Evolutionary conservation across 1,139 yeast species (phyloP).

Genomic region (Candida labiduridarum): DNA sequence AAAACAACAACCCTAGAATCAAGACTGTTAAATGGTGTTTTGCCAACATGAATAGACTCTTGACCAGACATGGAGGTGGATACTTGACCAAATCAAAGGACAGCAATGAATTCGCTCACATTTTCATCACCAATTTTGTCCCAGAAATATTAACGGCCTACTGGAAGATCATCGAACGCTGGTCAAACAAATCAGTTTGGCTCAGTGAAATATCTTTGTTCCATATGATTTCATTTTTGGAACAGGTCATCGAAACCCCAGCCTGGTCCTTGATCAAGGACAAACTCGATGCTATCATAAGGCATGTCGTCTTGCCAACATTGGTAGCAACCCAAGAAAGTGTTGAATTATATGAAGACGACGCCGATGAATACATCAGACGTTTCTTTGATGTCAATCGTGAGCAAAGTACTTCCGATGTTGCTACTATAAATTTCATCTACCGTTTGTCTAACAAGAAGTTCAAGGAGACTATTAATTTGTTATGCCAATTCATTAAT

Average conservation of each 20-base stretch:
- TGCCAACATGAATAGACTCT: slow-evolving; percentile 64
- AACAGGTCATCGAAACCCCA: slow-evolving; percentile 58
- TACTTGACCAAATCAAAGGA: slow-evolving; percentile 39
- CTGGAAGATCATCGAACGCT: slow-evolving; percentile 59
- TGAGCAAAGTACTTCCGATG: slow-evolving; percentile 75
- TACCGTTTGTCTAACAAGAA: slow-evolving; percentile 51
- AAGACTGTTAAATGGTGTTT: slow-evolving; percentile 75
- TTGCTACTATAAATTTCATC: slow-evolving; percentile 79
- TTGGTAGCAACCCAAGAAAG: slow-evolving; percentile 57
- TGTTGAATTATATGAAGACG: slow-evolving; percentile 68
- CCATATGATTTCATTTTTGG: slow-evolving; percentile 65
- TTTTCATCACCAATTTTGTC: slow-evolving; percentile 53
- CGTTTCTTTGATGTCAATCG: slow-evolving; percentile 69
- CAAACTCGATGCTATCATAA: slow-evolving; percentile 59
- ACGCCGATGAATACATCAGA: slow-evolving; percentile 73
- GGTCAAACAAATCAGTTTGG: slow-evolving; percentile 63
- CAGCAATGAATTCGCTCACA: slow-evolving; percentile 43
- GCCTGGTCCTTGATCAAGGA: slow-evolving; percentile 57
- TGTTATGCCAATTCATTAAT: slow-evolving; percentile 50
- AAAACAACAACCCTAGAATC: slow-evolving; percentile 48
- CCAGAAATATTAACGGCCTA: slow-evolving; percentile 63
- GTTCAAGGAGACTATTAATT: slow-evolving; percentile 45
- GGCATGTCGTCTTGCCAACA: slow-evolving; percentile 65
- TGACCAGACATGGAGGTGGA: slow-evolving; percentile 58
- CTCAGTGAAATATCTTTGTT: slow-evolving; percentile 60